phyloP scores from a whole-genome alignment of 768 basidiomycete species.

The Dendrothele bispora region DNA sequence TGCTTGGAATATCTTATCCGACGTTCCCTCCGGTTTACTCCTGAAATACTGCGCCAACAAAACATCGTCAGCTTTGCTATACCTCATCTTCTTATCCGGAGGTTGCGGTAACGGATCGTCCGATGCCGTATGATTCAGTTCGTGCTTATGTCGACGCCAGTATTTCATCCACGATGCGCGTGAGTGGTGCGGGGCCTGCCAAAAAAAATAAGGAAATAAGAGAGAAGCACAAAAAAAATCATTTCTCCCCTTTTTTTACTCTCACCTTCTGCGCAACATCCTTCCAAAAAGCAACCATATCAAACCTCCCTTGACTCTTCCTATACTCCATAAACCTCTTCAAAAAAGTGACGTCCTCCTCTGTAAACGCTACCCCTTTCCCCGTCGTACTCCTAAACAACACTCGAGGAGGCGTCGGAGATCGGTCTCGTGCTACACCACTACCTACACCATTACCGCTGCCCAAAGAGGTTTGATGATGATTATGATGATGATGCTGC shows the following conservation, averaged over 20 bases:
- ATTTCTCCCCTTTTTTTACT: slow-evolving; percentile 23
- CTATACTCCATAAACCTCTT: slow-evolving; percentile 77
- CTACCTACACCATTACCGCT: no score
- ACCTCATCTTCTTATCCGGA: slow-evolving; percentile 87
- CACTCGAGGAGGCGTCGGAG: slow-evolving; percentile 79
- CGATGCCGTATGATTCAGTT: slow-evolving; percentile 62
- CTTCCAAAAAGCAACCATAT: slow-evolving; percentile 82
- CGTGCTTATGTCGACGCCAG: slow-evolving; percentile 87
- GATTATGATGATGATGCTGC: no score
- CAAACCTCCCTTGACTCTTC: slow-evolving; percentile 65
- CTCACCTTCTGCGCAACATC: slow-evolving; percentile 68
- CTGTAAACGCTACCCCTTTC: slow-evolving; percentile 87
- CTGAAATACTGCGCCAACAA: slow-evolving; percentile 75
- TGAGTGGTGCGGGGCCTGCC: slow-evolving; percentile 84
- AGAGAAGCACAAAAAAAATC: no score
- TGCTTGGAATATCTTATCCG: slow-evolving; percentile 80
- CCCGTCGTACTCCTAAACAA: slow-evolving; percentile 84
- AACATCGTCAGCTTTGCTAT: slow-evolving; percentile 77
- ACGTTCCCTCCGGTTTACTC: slow-evolving; percentile 75
- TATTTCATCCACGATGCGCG: slow-evolving; percentile 95
- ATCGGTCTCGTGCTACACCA: slow-evolving; percentile 67
- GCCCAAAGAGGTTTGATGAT: no score
- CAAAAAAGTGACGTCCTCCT: slow-evolving; percentile 77
- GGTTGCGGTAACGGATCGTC: slow-evolving; percentile 73
- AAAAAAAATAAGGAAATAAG: slow-evolving; percentile 4